Evolutionary conservation across 176 grass and related monocot species (phyloP).

Genomic region (Eleusine coracana): DNA sequence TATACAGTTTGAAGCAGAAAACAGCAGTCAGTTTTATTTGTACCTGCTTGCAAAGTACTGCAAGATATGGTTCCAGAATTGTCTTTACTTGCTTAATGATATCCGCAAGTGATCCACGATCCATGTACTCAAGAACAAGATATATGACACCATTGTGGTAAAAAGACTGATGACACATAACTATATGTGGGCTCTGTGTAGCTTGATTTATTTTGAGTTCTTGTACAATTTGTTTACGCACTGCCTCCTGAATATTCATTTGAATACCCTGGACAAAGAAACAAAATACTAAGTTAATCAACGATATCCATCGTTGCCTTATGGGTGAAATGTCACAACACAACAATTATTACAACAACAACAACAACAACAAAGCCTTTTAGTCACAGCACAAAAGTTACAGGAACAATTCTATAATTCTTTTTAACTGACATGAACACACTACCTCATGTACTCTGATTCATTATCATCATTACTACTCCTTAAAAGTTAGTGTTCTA

Average conservation of each 20-base stretch:
- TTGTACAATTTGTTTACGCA: conserved; percentile 97
- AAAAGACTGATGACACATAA: conserved; percentile 92
- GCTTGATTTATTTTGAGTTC: conserved; percentile 99
- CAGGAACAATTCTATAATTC: conserved; percentile 1
- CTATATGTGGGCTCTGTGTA: conserved; percentile 71
- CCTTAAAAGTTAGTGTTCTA: not conserved
- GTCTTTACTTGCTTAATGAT: conserved; percentile 97
- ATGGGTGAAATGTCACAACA: conserved; percentile 19
- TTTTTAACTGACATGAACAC: not conserved
- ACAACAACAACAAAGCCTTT: too few relatives aligned
- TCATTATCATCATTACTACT: conserved; percentile 11
- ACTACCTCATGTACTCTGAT: not conserved
- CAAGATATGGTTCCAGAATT: conserved; percentile 93
- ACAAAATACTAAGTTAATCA: not conserved
- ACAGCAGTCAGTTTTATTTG: not conserved
- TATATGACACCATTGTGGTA: conserved; percentile 99
- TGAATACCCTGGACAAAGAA: conserved; percentile 75
- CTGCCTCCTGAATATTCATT: conserved; percentile 96
- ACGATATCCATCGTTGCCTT: not conserved
- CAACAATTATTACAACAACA: not conserved
- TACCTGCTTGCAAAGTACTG: conserved; percentile 95
- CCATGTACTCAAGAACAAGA: conserved; percentile 97
- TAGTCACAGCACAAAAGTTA: conserved; percentile 5
- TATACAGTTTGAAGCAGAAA: not conserved
- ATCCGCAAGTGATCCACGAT: conserved; percentile 89